These are phyloP conservation scores for Pichiaceae sp. DNA, from an alignment of 1,139 yeast genomes.

Conservation along the genomic window DNA sequence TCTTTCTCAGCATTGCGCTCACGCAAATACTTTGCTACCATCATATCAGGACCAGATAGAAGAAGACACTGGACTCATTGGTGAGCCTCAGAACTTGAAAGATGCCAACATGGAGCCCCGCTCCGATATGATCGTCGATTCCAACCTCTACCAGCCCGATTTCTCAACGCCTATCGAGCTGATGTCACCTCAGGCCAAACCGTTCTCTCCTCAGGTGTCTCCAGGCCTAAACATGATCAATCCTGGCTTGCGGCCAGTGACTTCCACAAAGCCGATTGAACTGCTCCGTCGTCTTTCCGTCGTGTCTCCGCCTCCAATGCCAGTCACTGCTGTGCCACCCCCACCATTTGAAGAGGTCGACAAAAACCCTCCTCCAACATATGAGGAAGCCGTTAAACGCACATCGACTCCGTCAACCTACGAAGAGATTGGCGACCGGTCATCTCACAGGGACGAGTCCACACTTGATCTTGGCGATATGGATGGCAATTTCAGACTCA, in stretches of 20 bases:
- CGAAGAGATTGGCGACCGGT: conserved; percentile 2
- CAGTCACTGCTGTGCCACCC: conserved; percentile 6
- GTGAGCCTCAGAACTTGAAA: conserved; percentile 6
- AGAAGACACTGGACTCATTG: conserved; percentile 8
- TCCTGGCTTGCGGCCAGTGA: conserved; percentile 17
- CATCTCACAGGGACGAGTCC: conserved; percentile 2
- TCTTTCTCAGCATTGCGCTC: conserved; percentile 56
- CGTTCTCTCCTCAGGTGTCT: conserved; percentile 24
- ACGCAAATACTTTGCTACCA: conserved; percentile 63
- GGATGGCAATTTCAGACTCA: conserved; percentile 19
- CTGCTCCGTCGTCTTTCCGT: conserved; percentile 10
- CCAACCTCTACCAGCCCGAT: conserved; percentile 58
- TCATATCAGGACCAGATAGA: conserved; percentile 33
- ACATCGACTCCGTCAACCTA: conserved; percentile 1
- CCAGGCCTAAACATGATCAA: conserved; percentile 22
- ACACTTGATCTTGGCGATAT: conserved; percentile 16
- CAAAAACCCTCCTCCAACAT: conserved; percentile 30
- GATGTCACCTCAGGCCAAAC: conserved; percentile 37
- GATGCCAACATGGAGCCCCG: conserved; percentile 21
- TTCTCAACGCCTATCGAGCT: conserved; percentile 31
- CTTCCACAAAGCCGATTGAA: conserved; percentile 8
- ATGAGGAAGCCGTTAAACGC: conserved; percentile 22
- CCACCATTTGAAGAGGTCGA: conserved; percentile 18
- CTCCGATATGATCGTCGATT: conserved; percentile 35
- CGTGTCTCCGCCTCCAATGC: conserved; percentile 2